phyloP scores from a whole-genome alignment of 2,329 filamentous ascomycete species.

The Clarireedia sp. region DNA sequence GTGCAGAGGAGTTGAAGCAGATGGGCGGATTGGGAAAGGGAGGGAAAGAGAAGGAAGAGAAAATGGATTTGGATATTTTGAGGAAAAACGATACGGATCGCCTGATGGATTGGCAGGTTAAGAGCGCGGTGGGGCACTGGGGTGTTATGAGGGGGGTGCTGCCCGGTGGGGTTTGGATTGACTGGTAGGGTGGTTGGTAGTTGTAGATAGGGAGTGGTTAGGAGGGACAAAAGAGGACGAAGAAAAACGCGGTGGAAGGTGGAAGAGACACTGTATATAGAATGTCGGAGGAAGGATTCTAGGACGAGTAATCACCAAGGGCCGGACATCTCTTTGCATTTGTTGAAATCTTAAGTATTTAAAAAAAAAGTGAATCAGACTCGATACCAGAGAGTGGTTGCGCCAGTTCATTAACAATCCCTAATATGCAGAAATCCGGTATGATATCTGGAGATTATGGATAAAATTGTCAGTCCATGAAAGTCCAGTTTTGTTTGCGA shows the following conservation, averaged over 20 bases:
- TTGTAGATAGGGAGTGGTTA: not conserved
- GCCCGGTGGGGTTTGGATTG: slow-evolving; percentile 73
- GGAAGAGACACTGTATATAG: too few relatives aligned
- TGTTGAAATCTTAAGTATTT: too few relatives aligned
- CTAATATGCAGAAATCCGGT: too few relatives aligned
- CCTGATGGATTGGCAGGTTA: slow-evolving; percentile 63
- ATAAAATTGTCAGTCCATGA: too few relatives aligned
- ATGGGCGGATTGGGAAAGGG: not conserved
- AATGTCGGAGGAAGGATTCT: too few relatives aligned
- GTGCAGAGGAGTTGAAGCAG: slow-evolving; percentile 18
- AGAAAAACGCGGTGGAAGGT: not conserved
- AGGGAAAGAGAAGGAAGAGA: slow-evolving; percentile 35
- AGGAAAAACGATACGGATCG: slow-evolving; percentile 54
- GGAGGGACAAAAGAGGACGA: not conserved
- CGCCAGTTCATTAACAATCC: too few relatives aligned
- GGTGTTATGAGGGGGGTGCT: slow-evolving; percentile 80
- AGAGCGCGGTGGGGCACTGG: slow-evolving; percentile 82
- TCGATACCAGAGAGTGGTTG: too few relatives aligned
- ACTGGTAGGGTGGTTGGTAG: slow-evolving; percentile 51
- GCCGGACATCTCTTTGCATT: too few relatives aligned
- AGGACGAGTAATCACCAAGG: too few relatives aligned
- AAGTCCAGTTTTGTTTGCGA: too few relatives aligned
- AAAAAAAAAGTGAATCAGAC: too few relatives aligned
- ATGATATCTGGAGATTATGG: too few relatives aligned
- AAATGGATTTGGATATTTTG: slow-evolving; percentile 40